Conservation (phyloP, 805 yeast genomes). For the Candida odintsovae region DNA sequence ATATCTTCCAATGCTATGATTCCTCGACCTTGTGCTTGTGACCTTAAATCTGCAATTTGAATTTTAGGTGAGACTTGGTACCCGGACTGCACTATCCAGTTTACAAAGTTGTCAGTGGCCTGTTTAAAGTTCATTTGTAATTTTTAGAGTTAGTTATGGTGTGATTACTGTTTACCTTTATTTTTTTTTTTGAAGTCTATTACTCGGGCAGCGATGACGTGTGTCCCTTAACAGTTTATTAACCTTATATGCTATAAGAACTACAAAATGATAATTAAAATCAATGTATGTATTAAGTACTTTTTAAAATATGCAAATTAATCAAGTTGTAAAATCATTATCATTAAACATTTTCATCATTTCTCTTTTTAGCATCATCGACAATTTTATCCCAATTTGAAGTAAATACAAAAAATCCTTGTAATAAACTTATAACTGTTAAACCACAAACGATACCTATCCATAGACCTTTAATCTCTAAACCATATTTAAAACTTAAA, state of each 20-base stretch:
- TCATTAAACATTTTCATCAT: conserved; percentile 5
- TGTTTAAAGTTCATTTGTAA: conserved; percentile 15
- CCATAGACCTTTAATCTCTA: conserved; percentile 52
- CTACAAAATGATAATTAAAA: too few relatives aligned
- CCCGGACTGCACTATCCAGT: conserved; percentile 41
- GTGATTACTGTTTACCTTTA: too few relatives aligned
- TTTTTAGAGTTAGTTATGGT: background rate
- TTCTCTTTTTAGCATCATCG: conserved; percentile 38
- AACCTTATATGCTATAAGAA: too few relatives aligned
- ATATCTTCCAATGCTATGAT: conserved; percentile 62
- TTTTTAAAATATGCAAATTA: too few relatives aligned
- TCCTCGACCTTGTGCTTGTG: conserved; percentile 68
- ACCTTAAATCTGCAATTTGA: conserved; percentile 53
- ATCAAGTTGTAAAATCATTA: background rate
- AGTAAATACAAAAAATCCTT: conserved; percentile 36
- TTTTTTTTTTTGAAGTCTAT: too few relatives aligned
- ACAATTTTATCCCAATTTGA: conserved; percentile 48
- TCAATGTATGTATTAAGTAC: too few relatives aligned
- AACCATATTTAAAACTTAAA: conserved; percentile 31
- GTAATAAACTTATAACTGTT: conserved; percentile 35
- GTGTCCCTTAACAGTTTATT: background rate
- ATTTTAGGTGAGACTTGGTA: conserved; percentile 52
- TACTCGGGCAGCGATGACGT: too few relatives aligned
- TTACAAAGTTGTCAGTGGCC: conserved; percentile 34
- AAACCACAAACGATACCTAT: conserved; percentile 55